Base-by-base conservation (phyloP, 176 grass and related monocot species). In the Oryza australiensis region DNA sequence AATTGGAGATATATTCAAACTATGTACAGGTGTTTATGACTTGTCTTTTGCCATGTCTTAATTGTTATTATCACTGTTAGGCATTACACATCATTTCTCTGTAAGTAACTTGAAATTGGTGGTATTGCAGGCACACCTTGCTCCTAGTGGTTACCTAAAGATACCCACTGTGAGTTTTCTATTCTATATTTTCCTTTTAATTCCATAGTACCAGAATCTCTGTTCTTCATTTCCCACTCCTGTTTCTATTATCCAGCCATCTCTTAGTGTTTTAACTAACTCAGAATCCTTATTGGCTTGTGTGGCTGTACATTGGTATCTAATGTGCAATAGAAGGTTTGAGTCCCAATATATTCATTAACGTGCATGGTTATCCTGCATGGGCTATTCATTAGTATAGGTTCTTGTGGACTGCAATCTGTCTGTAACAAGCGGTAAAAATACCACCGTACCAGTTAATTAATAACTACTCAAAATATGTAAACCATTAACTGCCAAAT, bases 101-200 rank as follows among this genome's bases (percentile, higher is more conserved):
- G 12, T 73, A 27, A 63, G 40, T 92, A 41, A 92, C 81, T 74
- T 76, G 37, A 57, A 45, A 70, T 64, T 82, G 33, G 32, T 89
- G 66, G 90, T 87, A 78, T 88, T 75, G 43, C 94, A 97, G 94
- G 83, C 83, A 55, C 94, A 97, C 72, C 89, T 97, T 72, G 94
- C 94, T 12, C 94, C 94, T 80, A 94, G 87, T 38, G 94, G 94
- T 41, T 94, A 97, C 89, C 65, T 97, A 76, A 97, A 97, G 80
- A 97, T 97, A 62, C 89, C 94, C 77, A 97, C 91, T 42, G 94
- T 97, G 74, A 89, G 94, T 89, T 48, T 63, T 72, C 43, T 84
- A 46, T 71, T 78, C 22, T 80, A 64, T 68, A 51, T 82, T 1
- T 0, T 1, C 24, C 32, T 59, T 42, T 64, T 15, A 60, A 72